A percentile compares a stretch with the other conserved stretches of the same genome.
Evolutionary conservation across 768 basidiomycete species (phyloP).

Genomic region (Russula earlei): DNA sequence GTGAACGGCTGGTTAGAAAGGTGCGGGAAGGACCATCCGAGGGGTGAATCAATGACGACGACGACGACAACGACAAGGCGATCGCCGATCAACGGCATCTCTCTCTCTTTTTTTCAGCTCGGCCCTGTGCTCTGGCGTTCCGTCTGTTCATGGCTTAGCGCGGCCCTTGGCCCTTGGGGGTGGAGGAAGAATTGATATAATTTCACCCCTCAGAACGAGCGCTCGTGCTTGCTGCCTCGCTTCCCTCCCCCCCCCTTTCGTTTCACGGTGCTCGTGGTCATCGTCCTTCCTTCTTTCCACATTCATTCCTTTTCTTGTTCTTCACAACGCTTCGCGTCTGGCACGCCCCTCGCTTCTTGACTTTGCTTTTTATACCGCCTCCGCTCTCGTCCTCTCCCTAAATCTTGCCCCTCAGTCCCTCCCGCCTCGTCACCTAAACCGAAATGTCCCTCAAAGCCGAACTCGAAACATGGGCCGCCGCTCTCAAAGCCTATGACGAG

Average conservation of each 20-base stretch:
- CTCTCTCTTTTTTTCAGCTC: no score
- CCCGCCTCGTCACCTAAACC: neutral
- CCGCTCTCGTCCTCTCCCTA: neutral
- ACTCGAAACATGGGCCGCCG: conserved; percentile 81
- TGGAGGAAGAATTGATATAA: no score
- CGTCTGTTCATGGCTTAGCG: no score
- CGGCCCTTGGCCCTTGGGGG: no score
- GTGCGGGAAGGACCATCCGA: no score
- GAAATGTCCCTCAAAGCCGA: conserved; percentile 39
- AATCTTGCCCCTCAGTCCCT: neutral
- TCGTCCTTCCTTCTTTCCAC: neutral
- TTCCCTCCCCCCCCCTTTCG: neutral
- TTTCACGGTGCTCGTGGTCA: neutral
- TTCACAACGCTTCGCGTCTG: conserved; percentile 17
- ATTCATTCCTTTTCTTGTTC: conserved; percentile 9
- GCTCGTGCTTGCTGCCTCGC: neutral
- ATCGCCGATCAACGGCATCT: no score
- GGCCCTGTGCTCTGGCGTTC: no score
- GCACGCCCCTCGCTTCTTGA: conserved; percentile 19
- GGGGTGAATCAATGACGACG: no score
- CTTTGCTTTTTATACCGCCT: neutral
- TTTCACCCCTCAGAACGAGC: no score
- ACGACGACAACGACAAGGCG: no score
- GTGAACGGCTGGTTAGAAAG: no score
- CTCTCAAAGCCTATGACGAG: conserved; percentile 81